Evolutionary conservation across 1,139 yeast species (phyloP), one percentile per base, ranked within the genome.

Genomic region (Pneumocystis carinii): DNA sequence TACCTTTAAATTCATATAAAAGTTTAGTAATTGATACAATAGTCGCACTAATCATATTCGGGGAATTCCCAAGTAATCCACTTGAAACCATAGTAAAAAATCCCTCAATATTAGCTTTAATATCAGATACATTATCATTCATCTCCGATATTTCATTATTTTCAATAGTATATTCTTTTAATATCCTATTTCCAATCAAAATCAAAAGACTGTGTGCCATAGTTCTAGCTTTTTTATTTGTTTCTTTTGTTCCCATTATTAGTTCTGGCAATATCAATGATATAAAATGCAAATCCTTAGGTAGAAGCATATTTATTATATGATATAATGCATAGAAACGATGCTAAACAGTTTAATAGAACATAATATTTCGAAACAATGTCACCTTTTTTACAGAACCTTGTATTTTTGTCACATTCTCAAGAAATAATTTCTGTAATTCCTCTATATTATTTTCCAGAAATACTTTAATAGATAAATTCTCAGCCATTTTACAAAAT

Each of bases 21-120:
- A 90, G 78, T 71, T 97, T 85, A 58, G 96, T 85, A 64, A 92
- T 79, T 0, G 96, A 95, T 8, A 96, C 89, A 68, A 94, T 84
- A 17, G 97, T 86, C 19, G 97, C 97, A 70, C 96, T 87, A 61
- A 92, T 87, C 96, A 90, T 90, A 74, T 90, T 96, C 39, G 95
- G 92, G 57, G 94, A 82, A 69, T 86, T 85, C 63, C 96, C 97
- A 48, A 95, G 96, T 69, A 94, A 79, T 76, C 98, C 99, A 60
- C 97, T 98, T 74, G 94, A 84, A 32, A 92, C 86, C 87, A 92
- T 89, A 41, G 95, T 89, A 76, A 92, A 88, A 72, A 79, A 90
- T 74, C 90, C 97, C 60, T 84, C 81, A 66, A 92, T 78, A 19
- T 83, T 79, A 10, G 96, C 95, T 64, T 80, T 78, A 0, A 85